Evolutionary conservation across 1,284 basidiomycete species (phyloP).

Genomic region (Tranzscheliella williamsii): DNA sequence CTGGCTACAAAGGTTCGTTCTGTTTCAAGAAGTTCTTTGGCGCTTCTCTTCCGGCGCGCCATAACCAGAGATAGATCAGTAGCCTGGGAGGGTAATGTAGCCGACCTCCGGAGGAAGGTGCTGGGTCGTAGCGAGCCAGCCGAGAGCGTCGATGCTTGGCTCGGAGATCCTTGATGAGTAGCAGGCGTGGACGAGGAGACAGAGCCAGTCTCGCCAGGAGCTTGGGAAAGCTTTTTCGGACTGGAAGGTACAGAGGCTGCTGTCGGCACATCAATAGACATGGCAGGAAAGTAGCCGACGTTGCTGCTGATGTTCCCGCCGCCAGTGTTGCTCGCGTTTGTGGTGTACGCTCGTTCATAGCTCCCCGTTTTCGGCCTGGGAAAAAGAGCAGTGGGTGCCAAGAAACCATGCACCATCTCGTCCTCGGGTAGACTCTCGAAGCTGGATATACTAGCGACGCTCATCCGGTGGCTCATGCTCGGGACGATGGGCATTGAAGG

Average conservation of each 20-base stretch:
- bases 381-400: constrained; percentile 5
- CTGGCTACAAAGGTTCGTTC: constrained; percentile 54
- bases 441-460: constrained; percentile 45
- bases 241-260: neutral
- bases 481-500: constrained; percentile 46
- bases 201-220: neutral
- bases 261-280: neutral
- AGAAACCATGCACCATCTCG: constrained; percentile 36
- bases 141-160: constrained; percentile 26
- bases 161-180: constrained; percentile 5
- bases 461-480: constrained; percentile 37
- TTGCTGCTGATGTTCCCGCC: neutral
- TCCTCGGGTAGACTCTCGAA: constrained; percentile 56
- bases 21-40: constrained; percentile 54
- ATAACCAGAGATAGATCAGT: constrained; percentile 14
- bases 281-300: neutral
- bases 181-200: constrained; percentile 17
- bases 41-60: constrained; percentile 26
- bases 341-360: constrained; percentile 16
- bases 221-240: neutral
- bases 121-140: constrained; percentile 23
- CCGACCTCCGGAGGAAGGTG: constrained; percentile 26
- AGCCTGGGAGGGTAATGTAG: constrained; percentile 12
- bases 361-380: constrained; percentile 13
- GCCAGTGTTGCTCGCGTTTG: neutral